Conservation (phyloP, 805 yeast species). For the Sugiyamaella qingdaonensis region DNA sequence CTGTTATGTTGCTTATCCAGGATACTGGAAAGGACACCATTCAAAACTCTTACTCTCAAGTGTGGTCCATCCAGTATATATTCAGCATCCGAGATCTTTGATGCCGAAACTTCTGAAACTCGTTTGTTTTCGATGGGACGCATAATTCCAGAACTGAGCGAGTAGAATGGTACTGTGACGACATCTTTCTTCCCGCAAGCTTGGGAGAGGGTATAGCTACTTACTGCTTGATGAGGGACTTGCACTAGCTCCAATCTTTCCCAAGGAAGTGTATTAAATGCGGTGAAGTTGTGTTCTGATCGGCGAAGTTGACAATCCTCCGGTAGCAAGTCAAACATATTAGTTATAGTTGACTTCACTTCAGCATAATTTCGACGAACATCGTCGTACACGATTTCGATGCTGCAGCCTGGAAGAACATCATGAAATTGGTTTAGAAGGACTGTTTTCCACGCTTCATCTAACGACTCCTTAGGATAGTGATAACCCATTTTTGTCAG, state of each 20-base stretch:
- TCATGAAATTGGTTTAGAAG: constrained; percentile 92
- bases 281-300: too few relatives aligned
- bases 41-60: neutral
- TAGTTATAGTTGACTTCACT: too few relatives aligned
- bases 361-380: constrained; percentile 69
- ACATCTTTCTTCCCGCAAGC: too few relatives aligned
- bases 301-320: too few relatives aligned
- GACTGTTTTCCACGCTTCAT: constrained; percentile 75
- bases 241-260: too few relatives aligned
- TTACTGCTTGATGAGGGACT: too few relatives aligned
- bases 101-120: neutral
- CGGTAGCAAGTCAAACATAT: too few relatives aligned
- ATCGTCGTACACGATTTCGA: constrained; percentile 86
- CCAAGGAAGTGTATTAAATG: too few relatives aligned
- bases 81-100: neutral
- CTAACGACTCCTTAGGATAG: constrained; percentile 66
- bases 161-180: neutral
- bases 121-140: neutral
- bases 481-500: constrained; percentile 71
- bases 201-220: too few relatives aligned
- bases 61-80: constrained; percentile 30
- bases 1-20: neutral
- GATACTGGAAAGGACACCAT: neutral
- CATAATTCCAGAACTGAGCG: neutral
- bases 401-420: constrained; percentile 91